Evolutionary conservation across 1,139 yeast species (phyloP), one percentile per base, ranked within the genome.

Genomic region (Hyphopichia pseudoburtonii): DNA sequence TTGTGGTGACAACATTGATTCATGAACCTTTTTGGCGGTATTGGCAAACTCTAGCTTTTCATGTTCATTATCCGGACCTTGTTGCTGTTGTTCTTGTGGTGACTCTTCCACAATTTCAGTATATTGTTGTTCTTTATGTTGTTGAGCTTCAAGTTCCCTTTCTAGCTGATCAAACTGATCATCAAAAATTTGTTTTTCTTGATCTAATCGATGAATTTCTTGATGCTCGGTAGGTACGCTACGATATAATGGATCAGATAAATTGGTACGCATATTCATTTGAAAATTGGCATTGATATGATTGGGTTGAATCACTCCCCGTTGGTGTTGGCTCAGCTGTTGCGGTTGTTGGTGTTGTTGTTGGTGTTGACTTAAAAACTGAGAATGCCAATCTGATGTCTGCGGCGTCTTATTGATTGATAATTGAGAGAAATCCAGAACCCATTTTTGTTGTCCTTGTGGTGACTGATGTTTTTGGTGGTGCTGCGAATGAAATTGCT

Each of bases 1-100:
- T 17, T 23, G 45, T 5, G 48, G 42, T 5, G 46, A 34, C 21
- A 52, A 43, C 60, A 71, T 62, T 11, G 73, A 55, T 11, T 49
- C 49, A 30, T 66, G 64, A 7, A 70, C 73, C 40, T 60, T 56
- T 30, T 58, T 48, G 1, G 77, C 77, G 0, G 73, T 62, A 36
- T 57, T 54, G 8, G 76, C 76, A 55, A 71, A 70, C 43, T 58
- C 54, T 29, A 66, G 66, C 42, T 66, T 64, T 16, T 34, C 70
- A 4, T 32, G 33, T 11, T 53, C 52, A 28, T 43, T 40, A 9
- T 14, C 7, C 5, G 22, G 7, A 10, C 17, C 23, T 3, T 39
- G 47, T 12, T 41, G 33, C 15, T 40, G 28, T 19, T 38, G 30
- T 21, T 37, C 47, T 11, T 37, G 43, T 6, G 47, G 45, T 9